These are phyloP conservation scores for Plasmodium cynomolgi DNA, from an alignment of 169 alveolate genomes.

Conservation along the genomic window DNA sequence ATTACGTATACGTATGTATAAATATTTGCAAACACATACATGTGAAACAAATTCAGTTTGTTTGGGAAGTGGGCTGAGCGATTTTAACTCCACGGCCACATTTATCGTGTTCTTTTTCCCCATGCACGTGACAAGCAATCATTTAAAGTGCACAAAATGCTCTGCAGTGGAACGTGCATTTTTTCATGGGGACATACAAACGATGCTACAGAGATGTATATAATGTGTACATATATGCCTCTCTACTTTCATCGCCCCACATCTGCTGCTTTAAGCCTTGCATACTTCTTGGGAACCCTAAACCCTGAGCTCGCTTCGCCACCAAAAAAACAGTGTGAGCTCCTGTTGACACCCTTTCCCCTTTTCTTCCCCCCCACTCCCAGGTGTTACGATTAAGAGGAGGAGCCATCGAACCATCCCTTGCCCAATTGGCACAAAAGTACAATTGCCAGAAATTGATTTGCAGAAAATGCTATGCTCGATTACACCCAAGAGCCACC, in stretches of 20 bases:
- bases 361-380: not conserved
- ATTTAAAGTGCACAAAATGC: not conserved
- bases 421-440: slow-evolving; percentile 98
- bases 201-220: not conserved
- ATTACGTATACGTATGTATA: not conserved
- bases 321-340: not conserved
- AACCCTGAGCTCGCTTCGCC: not conserved
- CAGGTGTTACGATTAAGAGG: slow-evolving; percentile 97
- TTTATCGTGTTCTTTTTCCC: not conserved
- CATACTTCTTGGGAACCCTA: no score
- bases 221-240: not conserved
- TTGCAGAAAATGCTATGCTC: slow-evolving; percentile 99
- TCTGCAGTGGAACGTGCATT: not conserved
- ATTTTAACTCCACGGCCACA: not conserved
- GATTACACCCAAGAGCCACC: slow-evolving; percentile 99
- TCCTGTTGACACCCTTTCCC: not conserved
- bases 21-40: not conserved
- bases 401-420: slow-evolving; percentile 99
- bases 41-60: no score
- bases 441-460: slow-evolving; percentile 98
- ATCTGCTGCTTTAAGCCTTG: not conserved
- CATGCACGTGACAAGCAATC: not conserved
- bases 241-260: not conserved
- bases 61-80: not conserved
- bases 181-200: not conserved